Base-by-base conservation (phyloP, 2,329 filamentous ascomycete genomes). In the Aureobasidium sp. region DNA sequence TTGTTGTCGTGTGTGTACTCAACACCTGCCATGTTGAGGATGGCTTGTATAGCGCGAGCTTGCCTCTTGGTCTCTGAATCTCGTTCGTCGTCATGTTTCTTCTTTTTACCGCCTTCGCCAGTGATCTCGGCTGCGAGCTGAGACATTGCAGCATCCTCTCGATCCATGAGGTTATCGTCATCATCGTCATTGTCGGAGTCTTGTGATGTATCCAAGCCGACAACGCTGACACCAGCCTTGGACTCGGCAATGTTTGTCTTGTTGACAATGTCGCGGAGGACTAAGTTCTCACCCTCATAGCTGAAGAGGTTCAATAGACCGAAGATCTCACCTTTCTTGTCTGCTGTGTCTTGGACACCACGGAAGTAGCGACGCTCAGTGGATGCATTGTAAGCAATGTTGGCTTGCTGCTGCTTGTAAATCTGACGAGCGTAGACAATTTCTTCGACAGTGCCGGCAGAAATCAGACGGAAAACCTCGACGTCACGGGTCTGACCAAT, bases 361-460 rank as follows among this genome's bases (percentile, higher is more conserved):
- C 88, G 91, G 78, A 99, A 99, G 74, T 99, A 99, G 1, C 94
- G 86, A 3, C 94, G 86, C 74, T 99, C 94, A 5, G 87, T 88
- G 0, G 90, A 95, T 0, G 94, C 94, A 37, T 87, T 95, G 74
- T 99, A 97, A 0, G 90, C 94, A 63, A 99, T 97, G 70, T 97
- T 97, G 29, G 94, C 93, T 76, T 97, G 94, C 70, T 99, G 94
- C 71, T 99, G 94, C 74, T 99, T 99, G 81, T 99, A 99, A 42
- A 99, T 94, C 70, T 99, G 94, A 7, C 94, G 84, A 0, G 93
- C 94, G 69, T 99, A 99, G 8, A 97, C 91, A 60, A 97, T 94
- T 74, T 99, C 94, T 71, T 99, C 94, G 17, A 99, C 91, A 0
- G 94, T 97, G 0, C 94, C 94, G 1, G 90, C 86, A 1, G 89